Evolutionary conservation across 345 rosid species (phyloP).

Genomic region (Reutealis trisperma): DNA sequence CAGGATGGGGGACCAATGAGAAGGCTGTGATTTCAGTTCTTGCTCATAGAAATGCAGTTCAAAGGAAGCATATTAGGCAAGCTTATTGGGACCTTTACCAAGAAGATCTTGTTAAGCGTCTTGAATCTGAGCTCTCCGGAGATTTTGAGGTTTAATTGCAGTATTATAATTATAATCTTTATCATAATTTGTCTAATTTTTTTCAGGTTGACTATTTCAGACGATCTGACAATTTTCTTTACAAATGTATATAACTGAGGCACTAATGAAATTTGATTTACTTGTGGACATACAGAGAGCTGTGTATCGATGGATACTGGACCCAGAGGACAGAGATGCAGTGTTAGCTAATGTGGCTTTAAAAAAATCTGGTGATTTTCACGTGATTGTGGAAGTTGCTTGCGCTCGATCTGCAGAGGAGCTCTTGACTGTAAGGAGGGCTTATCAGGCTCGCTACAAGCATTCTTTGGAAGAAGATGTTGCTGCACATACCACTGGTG

Average conservation of each 20-base stretch:
- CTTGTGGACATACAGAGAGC: constrained; percentile 16
- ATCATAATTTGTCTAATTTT: background rate
- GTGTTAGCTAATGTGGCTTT: constrained; percentile 34
- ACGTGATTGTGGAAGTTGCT: constrained; percentile 55
- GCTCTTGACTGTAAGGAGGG: constrained; percentile 56
- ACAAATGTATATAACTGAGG: background rate
- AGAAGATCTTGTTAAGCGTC: constrained; percentile 60
- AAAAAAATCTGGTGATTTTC: constrained; percentile 32
- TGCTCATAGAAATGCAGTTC: constrained; percentile 56
- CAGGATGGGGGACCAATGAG: constrained; percentile 65
- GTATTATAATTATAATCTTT: background rate
- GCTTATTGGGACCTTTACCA: constrained; percentile 46
- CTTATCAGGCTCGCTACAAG: constrained; percentile 62
- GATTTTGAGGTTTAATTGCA: constrained; percentile 39
- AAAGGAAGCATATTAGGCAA: constrained; percentile 51
- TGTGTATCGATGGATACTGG: constrained; percentile 33
- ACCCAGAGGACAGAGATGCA: constrained; percentile 37
- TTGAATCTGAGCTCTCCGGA: constrained; percentile 61
- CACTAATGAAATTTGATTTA: background rate
- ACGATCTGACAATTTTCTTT: too few relatives aligned
- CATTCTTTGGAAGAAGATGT: constrained; percentile 72
- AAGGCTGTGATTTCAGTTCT: constrained; percentile 44
- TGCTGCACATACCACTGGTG: constrained; percentile 58
- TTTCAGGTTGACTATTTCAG: too few relatives aligned
- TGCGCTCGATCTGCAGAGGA: constrained; percentile 58